Percentiles rank a stretch among this genome's conserved stretches.
Evolutionary conservation across 495 filamentous ascomycete species (phyloP).

Genomic region (Clavariopsis aquatica): DNA sequence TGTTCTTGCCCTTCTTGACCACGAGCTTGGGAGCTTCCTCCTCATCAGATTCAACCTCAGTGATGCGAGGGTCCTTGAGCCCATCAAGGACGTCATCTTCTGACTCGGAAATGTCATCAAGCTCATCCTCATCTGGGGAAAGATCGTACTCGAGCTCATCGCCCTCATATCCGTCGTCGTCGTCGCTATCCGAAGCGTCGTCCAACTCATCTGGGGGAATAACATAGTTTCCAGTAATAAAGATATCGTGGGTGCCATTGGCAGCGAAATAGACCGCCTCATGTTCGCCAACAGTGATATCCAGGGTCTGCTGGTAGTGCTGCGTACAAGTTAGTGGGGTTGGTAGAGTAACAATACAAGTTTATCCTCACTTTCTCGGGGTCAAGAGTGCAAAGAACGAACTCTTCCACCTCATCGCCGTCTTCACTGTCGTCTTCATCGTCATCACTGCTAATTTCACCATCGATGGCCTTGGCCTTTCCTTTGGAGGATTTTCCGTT

Average conservation of each 20-base stretch:
- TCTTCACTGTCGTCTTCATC: constrained; percentile 65
- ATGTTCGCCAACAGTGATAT: constrained; percentile 81
- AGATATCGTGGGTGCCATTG: constrained; percentile 83
- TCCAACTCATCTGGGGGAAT: constrained; percentile 58
- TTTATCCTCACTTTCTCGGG: constrained; percentile 64
- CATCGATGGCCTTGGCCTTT: constrained; percentile 72
- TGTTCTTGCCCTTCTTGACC: constrained; percentile 59
- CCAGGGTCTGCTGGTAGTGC: constrained; percentile 93
- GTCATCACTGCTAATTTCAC: constrained; percentile 56
- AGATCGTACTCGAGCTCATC: constrained; percentile 64
- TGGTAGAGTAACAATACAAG: background rate
- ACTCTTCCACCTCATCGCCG: constrained; percentile 74
- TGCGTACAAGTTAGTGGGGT: constrained; percentile 49
- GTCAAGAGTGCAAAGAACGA: constrained; percentile 91
- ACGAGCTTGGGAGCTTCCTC: constrained; percentile 76
- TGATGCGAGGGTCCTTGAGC: constrained; percentile 76
- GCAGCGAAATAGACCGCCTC: constrained; percentile 91
- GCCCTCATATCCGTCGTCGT: constrained; percentile 64
- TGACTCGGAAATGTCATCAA: constrained; percentile 65
- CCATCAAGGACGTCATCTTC: constrained; percentile 84
- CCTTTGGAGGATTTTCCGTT: constrained; percentile 68
- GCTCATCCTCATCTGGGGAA: constrained; percentile 75
- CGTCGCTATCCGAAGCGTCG: constrained; percentile 51
- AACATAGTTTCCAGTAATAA: constrained; percentile 94
- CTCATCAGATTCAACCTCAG: constrained; percentile 82